Conservation (phyloP, 1,139 yeast genomes). For the Blastobotrys petasosporus region DNA sequence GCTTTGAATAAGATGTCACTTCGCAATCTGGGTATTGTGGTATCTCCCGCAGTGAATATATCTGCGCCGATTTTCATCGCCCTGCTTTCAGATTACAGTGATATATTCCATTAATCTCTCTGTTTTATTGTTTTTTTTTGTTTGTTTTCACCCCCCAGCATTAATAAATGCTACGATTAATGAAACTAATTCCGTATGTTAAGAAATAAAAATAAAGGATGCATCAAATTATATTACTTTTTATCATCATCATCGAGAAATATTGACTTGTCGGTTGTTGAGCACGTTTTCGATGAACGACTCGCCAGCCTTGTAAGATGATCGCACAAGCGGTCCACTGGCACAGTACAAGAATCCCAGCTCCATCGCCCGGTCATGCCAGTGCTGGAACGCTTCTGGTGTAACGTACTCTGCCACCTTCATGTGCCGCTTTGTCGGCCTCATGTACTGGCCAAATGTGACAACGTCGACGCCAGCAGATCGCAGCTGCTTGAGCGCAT, state of each 20-base stretch:
- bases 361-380: constrained; percentile 84
- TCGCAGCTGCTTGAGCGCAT: constrained; percentile 71
- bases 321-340: constrained; percentile 93
- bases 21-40: constrained; percentile 72
- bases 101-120: constrained; percentile 52
- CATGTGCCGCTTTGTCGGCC: constrained; percentile 98
- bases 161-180: too few relatives aligned
- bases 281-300: constrained; percentile 93
- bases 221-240: too few relatives aligned
- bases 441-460: constrained; percentile 98
- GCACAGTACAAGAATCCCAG: constrained; percentile 96
- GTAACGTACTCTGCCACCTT: constrained; percentile 92
- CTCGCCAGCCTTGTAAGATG: constrained; percentile 97
- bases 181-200: too few relatives aligned
- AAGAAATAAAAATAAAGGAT: too few relatives aligned
- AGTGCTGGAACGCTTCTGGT: constrained; percentile 92
- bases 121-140: constrained; percentile 2
- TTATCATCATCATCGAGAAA: constrained; percentile 3
- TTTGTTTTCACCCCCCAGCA: too few relatives aligned
- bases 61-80: constrained; percentile 60
- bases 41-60: constrained; percentile 75
- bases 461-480: constrained; percentile 82
- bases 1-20: constrained; percentile 77
- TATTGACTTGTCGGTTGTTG: constrained; percentile 49
- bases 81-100: constrained; percentile 57